Conservation (phyloP, 2,329 filamentous ascomycete genomes). For the Colletotrichum tanaceti region DNA sequence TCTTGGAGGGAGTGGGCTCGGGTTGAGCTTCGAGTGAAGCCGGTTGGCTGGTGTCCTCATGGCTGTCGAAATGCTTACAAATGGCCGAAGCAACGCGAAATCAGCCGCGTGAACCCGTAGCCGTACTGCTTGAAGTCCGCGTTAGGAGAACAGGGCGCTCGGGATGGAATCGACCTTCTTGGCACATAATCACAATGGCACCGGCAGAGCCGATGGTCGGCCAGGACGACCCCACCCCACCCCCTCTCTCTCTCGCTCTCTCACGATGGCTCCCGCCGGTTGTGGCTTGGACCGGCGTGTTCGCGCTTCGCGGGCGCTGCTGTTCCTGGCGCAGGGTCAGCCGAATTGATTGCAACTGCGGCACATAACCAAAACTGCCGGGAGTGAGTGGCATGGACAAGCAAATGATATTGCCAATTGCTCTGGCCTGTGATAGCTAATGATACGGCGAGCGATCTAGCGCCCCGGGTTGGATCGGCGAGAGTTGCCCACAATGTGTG, state of each 20-base stretch:
- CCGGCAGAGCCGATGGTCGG: conserved; percentile 12
- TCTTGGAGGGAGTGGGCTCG: conserved; percentile 22
- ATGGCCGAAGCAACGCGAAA: conserved; percentile 8
- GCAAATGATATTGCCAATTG: background rate
- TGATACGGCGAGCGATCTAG: background rate
- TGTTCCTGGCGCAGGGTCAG: background rate
- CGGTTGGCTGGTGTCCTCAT: conserved; percentile 22
- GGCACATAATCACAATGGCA: background rate
- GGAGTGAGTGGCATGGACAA: conserved; percentile 21
- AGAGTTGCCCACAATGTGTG: background rate
- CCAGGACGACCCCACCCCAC: background rate
- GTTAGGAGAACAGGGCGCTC: background rate
- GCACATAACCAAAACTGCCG: conserved; percentile 1
- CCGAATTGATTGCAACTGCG: background rate
- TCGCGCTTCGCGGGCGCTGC: background rate
- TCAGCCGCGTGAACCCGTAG: background rate
- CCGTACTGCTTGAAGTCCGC: background rate
- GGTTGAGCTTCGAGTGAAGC: background rate
- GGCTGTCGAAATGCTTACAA: conserved; percentile 27
- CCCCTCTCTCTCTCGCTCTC: background rate
- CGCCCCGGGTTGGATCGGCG: conserved; percentile 1
- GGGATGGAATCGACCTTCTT: background rate
- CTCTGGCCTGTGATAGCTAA: background rate
- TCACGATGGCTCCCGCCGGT: background rate
- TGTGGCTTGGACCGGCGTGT: background rate